These are phyloP conservation scores for Spatholobus suberectus DNA, from an alignment of 306 rosid genomes.

Conservation along the genomic window DNA sequence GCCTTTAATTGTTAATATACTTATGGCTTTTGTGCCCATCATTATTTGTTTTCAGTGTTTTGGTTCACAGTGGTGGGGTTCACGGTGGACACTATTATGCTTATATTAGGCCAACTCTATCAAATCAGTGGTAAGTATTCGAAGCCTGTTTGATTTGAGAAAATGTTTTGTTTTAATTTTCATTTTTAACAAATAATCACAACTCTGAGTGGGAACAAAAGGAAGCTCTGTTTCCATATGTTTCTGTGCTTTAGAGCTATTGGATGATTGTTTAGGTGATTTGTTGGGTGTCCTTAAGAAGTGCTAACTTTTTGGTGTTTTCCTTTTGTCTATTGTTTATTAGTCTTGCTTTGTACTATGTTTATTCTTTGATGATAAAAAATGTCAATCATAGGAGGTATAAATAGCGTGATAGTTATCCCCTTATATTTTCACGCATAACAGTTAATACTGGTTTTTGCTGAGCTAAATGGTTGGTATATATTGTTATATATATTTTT, in stretches of 20 bases:
- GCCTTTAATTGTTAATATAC: not conserved
- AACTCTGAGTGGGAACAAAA: not conserved
- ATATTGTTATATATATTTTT: not conserved
- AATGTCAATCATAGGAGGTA: not conserved
- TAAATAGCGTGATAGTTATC: not conserved
- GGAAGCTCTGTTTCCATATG: not conserved
- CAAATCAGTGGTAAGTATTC: constrained; percentile 8
- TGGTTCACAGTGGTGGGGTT: constrained; percentile 24
- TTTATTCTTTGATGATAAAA: not conserved
- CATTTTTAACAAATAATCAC: not conserved
- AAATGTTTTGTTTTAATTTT: not conserved
- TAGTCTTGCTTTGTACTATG: not conserved
- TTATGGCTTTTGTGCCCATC: not conserved
- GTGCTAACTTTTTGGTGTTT: not conserved
- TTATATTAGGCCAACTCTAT: constrained; percentile 6
- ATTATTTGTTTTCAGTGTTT: constrained; percentile 6
- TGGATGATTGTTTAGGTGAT: not conserved
- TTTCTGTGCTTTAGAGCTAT: not conserved
- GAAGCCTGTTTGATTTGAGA: not conserved
- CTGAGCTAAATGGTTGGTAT: not conserved
- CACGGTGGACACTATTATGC: constrained; percentile 17
- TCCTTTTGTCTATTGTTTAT: not conserved
- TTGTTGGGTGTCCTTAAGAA: not conserved
- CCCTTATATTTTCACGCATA: not conserved
- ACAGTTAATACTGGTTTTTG: not conserved